Percentiles rank a stretch among this genome's conserved stretches.
Evolutionary conservation across 805 yeast species (phyloP).

Genomic region (Ogataea kodamae): DNA sequence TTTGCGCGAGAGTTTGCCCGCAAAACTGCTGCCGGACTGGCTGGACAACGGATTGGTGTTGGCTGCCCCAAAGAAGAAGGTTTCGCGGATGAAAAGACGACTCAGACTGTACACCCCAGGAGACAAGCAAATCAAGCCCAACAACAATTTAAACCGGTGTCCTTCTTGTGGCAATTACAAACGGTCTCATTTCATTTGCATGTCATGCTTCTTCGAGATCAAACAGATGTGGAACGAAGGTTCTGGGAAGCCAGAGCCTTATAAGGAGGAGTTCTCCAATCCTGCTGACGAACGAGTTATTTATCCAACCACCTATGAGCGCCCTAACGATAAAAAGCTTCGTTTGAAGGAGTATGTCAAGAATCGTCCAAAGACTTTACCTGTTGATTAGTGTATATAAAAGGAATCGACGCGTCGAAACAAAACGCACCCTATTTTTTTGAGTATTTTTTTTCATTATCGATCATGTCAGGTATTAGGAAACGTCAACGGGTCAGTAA

Average conservation of each 20-base stretch:
- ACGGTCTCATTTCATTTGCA: slow-evolving; percentile 86
- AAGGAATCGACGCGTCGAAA: slow-evolving; percentile 16
- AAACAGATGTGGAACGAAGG: slow-evolving; percentile 60
- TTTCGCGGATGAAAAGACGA: slow-evolving; percentile 82
- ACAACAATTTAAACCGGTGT: slow-evolving; percentile 79
- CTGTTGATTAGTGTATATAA: slow-evolving; percentile 35
- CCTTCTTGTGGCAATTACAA: slow-evolving; percentile 94
- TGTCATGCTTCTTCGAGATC: slow-evolving; percentile 86
- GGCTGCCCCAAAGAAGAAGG: slow-evolving; percentile 95
- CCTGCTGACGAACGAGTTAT: slow-evolving; percentile 60
- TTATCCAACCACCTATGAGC: slow-evolving; percentile 68
- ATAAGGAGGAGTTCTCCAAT: slow-evolving; percentile 44
- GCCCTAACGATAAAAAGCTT: slow-evolving; percentile 42
- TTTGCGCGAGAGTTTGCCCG: slow-evolving; percentile 4
- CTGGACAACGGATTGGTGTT: slow-evolving; percentile 67
- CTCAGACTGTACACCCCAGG: slow-evolving; percentile 80
- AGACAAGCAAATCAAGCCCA: slow-evolving; percentile 71
- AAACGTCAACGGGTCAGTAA: too few relatives aligned
- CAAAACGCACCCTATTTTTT: too few relatives aligned
- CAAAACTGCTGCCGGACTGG: slow-evolving; percentile 35
- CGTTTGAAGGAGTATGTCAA: slow-evolving; percentile 54
- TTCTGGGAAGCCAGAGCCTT: slow-evolving; percentile 29
- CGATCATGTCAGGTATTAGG: too few relatives aligned
- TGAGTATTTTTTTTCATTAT: too few relatives aligned
- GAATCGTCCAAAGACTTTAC: slow-evolving; percentile 52